Percentiles rank a stretch among this genome's conserved stretches.
Evolutionary conservation across 2,329 filamentous ascomycete species (phyloP).

Genomic region (Samsoniella hepiali): DNA sequence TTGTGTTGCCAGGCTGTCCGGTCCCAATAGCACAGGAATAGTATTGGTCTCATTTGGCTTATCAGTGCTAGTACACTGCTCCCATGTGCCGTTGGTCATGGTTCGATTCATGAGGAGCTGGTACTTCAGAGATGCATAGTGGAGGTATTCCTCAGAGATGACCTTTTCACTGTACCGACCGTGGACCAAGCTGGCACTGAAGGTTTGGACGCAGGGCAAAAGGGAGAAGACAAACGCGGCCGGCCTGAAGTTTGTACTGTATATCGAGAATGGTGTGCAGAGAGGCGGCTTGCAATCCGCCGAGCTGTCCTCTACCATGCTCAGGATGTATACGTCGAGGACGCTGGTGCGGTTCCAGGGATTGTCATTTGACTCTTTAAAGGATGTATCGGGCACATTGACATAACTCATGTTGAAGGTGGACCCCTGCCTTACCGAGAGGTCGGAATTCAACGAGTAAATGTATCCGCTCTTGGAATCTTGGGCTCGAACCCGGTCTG

Average conservation of each 20-base stretch:
- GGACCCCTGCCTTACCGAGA: too few species aligned
- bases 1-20: too few species aligned
- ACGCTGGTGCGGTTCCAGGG: conserved; percentile 9
- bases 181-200: not conserved
- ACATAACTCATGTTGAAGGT: not conserved
- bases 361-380: not conserved
- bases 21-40: not conserved
- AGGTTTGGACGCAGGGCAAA: conserved; percentile 1
- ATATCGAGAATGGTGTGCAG: not conserved
- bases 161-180: not conserved
- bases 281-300: not conserved
- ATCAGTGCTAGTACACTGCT: not conserved
- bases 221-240: conserved; percentile 1
- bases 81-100: not conserved
- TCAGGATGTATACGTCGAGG: not conserved
- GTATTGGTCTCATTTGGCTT: not conserved
- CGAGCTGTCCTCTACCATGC: not conserved
- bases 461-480: not conserved
- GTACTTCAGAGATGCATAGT: not conserved
- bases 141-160: conserved; percentile 3
- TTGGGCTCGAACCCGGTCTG: not conserved
- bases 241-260: not conserved
- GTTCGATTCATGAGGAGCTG: conserved; percentile 1
- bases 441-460: not conserved
- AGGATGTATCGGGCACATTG: not conserved